These are phyloP conservation scores for Orbilia oligospora DNA, from an alignment of 2,329 filamentous ascomycete genomes.

Conservation along the genomic window DNA sequence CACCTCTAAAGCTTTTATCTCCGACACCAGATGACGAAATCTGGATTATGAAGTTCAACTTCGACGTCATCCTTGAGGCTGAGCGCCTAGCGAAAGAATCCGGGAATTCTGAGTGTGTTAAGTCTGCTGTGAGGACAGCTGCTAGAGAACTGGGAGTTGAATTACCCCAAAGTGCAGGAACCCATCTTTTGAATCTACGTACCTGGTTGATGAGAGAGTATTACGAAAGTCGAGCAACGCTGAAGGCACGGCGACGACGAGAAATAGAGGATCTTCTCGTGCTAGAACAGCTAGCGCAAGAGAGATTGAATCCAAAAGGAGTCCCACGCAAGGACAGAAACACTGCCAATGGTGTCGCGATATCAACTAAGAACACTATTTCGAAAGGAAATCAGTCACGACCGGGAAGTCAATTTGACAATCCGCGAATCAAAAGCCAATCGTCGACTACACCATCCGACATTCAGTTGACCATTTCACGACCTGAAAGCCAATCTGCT, in stretches of 20 bases:
- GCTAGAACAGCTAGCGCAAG: background rate
- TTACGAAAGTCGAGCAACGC: background rate
- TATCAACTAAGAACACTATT: background rate
- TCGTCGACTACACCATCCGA: background rate
- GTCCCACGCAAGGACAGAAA: background rate
- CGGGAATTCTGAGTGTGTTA: background rate
- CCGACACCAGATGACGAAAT: background rate
- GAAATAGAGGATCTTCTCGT: background rate
- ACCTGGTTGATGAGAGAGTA: constrained; percentile 6
- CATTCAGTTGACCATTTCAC: background rate
- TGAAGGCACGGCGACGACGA: background rate
- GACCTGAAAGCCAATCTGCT: background rate
- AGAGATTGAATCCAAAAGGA: background rate
- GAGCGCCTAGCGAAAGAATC: background rate
- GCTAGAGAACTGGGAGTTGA: background rate
- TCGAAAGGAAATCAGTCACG: background rate
- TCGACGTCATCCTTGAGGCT: background rate
- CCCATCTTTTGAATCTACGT: background rate
- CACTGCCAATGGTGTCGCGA: background rate
- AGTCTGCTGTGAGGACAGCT: background rate
- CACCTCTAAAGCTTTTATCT: background rate
- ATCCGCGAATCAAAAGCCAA: background rate
- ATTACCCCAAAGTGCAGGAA: background rate
- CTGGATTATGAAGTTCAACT: constrained; percentile 11
- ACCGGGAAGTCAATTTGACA: background rate